These are phyloP conservation scores for Phytophthora parvispora DNA, from an alignment of 352 stramenopile species.

Conservation along the genomic window DNA sequence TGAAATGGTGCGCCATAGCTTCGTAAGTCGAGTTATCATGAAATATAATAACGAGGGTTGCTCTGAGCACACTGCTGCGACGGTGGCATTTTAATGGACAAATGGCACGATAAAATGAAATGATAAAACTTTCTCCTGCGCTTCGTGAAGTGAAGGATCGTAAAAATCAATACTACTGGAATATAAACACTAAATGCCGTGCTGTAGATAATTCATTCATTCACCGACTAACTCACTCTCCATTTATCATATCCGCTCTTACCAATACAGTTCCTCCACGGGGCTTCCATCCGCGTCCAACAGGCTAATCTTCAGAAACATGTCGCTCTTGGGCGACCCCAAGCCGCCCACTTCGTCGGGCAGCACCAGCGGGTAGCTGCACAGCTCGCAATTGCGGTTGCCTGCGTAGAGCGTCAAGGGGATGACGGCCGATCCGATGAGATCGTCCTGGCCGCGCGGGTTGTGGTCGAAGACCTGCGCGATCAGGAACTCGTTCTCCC, in stretches of 20 bases:
- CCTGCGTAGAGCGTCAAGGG: constrained; percentile 73
- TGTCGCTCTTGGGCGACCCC: constrained; percentile 64
- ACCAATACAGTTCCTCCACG: constrained; percentile 60
- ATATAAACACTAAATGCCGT: no score
- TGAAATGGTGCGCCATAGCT: no score
- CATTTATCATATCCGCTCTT: background rate
- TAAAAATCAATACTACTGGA: no score
- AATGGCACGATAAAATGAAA: no score
- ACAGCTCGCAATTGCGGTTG: constrained; percentile 68
- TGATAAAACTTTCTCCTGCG: no score
- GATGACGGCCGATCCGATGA: constrained; percentile 81
- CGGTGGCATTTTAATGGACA: no score
- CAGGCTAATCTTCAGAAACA: constrained; percentile 74
- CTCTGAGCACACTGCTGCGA: no score
- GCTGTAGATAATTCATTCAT: background rate
- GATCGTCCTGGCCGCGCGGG: constrained; percentile 54
- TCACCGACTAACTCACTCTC: background rate
- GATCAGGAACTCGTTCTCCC: constrained; percentile 73
- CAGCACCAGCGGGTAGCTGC: constrained; percentile 79
- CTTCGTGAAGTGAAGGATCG: no score
- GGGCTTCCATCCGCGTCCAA: constrained; percentile 59
- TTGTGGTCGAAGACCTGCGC: constrained; percentile 80
- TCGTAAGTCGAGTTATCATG: no score
- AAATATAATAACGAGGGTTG: no score
- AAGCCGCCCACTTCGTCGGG: constrained; percentile 67